A percentile compares a stretch with the other conserved stretches of the same genome.
phyloP scores from a whole-genome alignment of 805 yeast genomes.

The Nakazawaea wickerhamii region DNA sequence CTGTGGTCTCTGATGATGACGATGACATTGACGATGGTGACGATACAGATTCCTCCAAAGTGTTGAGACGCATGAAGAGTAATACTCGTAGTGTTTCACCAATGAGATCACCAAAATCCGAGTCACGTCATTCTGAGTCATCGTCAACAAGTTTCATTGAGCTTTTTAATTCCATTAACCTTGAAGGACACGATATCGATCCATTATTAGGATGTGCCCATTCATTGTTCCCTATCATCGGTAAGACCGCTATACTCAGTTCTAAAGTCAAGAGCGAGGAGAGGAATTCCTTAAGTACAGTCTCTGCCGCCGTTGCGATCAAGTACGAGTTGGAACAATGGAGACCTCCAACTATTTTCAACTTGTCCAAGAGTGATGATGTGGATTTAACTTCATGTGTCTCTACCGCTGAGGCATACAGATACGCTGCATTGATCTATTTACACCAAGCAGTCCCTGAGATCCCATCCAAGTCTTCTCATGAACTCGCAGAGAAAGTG shows the following conservation, averaged over 20 bases:
- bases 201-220: slow-evolving; percentile 67
- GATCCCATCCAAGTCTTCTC: slow-evolving; percentile 49
- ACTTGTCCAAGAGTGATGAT: slow-evolving; percentile 33
- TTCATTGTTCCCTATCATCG: slow-evolving; percentile 57
- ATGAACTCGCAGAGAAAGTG: slow-evolving; percentile 53
- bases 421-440: slow-evolving; percentile 53
- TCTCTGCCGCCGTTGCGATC: slow-evolving; percentile 51
- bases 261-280: slow-evolving; percentile 37
- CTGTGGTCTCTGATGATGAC: slow-evolving; percentile 1
- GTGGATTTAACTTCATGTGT: slow-evolving; percentile 55
- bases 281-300: slow-evolving; percentile 38
- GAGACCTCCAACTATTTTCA: slow-evolving; percentile 43
- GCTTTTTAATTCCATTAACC: slow-evolving; percentile 32
- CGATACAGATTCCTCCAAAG: slow-evolving; percentile 4
- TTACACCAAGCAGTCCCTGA: slow-evolving; percentile 71
- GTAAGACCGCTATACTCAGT: slow-evolving; percentile 54
- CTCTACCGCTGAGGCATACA: slow-evolving; percentile 66
- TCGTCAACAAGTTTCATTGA: slow-evolving; percentile 26
- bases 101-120: neutral
- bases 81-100: slow-evolving; percentile 15
- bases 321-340: slow-evolving; percentile 49
- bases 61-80: slow-evolving; percentile 13
- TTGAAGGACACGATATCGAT: slow-evolving; percentile 42
- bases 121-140: slow-evolving; percentile 18
- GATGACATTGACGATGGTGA: slow-evolving; percentile 1